A percentile compares a stretch with the other conserved stretches of the same genome.
Conservation (phyloP, 768 basidiomycete species). For the Leucogyrophana mollusca region DNA sequence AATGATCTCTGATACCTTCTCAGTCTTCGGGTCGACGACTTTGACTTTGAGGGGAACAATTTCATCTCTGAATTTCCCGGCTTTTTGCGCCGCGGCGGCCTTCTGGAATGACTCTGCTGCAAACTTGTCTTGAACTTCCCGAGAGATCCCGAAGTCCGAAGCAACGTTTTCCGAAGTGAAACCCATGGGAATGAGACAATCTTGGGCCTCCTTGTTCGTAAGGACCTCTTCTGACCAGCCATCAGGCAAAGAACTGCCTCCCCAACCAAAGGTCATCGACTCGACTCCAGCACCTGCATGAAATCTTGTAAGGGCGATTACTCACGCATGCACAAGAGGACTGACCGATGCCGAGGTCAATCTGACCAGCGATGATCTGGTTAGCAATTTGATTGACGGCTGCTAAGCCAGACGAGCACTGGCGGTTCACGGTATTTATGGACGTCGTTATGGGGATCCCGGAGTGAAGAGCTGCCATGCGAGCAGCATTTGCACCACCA, state of each 20-base stretch:
- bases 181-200: slow-evolving; percentile 88
- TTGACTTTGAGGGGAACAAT: slow-evolving; percentile 79
- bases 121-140: slow-evolving; percentile 80
- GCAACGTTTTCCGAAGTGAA: slow-evolving; percentile 96
- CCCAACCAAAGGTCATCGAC: slow-evolving; percentile 83
- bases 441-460: slow-evolving; percentile 78
- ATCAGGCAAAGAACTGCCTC: slow-evolving; percentile 52
- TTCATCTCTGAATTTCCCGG: slow-evolving; percentile 79
- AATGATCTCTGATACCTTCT: slow-evolving; percentile 60
- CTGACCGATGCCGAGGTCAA: slow-evolving; percentile 86
- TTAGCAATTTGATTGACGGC: slow-evolving; percentile 83
- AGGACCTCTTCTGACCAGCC: slow-evolving; percentile 66
- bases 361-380: slow-evolving; percentile 74
- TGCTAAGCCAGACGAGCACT: slow-evolving; percentile 86
- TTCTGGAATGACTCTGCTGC: slow-evolving; percentile 84
- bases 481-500: slow-evolving; percentile 77
- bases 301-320: too few relatives aligned
- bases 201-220: slow-evolving; percentile 64
- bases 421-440: slow-evolving; percentile 84
- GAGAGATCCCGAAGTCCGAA: slow-evolving; percentile 67
- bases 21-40: slow-evolving; percentile 70
- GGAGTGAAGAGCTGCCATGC: slow-evolving; percentile 85
- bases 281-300: slow-evolving; percentile 83
- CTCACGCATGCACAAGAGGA: too few relatives aligned
- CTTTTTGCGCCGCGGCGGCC: slow-evolving; percentile 76